phyloP scores from a whole-genome alignment of 768 basidiomycete species.

The Leccinum olivaceopallidum region DNA sequence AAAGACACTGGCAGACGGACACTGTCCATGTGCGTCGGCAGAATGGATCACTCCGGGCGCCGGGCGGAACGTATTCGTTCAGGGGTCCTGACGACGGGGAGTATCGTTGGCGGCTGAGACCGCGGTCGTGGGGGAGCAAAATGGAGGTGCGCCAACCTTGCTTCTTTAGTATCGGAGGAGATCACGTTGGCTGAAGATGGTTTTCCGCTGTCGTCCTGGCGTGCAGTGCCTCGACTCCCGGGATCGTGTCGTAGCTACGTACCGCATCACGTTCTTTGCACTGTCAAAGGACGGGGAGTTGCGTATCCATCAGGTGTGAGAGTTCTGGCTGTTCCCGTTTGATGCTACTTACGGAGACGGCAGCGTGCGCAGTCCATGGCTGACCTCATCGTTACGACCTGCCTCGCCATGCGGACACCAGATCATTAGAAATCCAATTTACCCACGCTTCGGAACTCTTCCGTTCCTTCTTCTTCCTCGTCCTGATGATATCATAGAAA shows the following conservation, averaged over 20 bases:
- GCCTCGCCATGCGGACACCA: conserved; percentile 32
- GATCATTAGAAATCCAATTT: conserved; percentile 19
- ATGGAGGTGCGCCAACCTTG: conserved; percentile 21
- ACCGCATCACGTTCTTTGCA: conserved; percentile 32
- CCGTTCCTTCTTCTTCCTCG: neutral
- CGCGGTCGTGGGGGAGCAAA: conserved; percentile 12
- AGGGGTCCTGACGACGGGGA: conserved; percentile 22
- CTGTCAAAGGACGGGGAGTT: conserved; percentile 34
- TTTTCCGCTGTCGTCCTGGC: neutral
- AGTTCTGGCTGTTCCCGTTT: neutral
- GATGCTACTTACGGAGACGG: conserved; percentile 4
- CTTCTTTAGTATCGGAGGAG: neutral
- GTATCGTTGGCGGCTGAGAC: conserved; percentile 28
- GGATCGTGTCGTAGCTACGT: conserved; percentile 30
- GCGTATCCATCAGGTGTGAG: conserved; percentile 29
- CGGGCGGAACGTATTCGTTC: conserved; percentile 19
- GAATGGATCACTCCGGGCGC: neutral
- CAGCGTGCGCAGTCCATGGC: conserved; percentile 27
- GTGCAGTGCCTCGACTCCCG: conserved; percentile 26
- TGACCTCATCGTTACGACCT: conserved; percentile 34
- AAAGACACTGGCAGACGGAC: neutral
- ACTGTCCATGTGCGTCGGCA: conserved; percentile 15
- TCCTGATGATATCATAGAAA: neutral
- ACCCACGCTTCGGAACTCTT: neutral
- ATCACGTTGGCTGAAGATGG: too few relatives aligned